Evolutionary conservation across 139 green algal genomes (phyloP).

Genomic region (Chlorella sp.): DNA sequence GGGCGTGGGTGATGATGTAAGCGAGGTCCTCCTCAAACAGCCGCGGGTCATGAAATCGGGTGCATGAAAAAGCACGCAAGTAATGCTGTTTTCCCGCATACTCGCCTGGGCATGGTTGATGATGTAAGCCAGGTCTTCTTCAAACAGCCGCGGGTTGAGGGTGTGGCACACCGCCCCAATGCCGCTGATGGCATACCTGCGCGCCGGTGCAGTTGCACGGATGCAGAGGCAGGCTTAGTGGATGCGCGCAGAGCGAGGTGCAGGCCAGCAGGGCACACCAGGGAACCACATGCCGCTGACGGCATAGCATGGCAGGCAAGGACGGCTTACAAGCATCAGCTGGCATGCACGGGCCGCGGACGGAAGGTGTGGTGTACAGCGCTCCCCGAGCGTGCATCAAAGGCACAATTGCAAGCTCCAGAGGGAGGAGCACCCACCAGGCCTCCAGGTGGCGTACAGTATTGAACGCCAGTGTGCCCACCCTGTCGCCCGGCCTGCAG

Average conservation of each 20-base stretch:
- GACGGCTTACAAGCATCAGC: too few species aligned
- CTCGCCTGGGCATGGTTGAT: slow-evolving; percentile 42
- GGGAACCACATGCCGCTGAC: not conserved
- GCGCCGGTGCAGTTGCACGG: not conserved
- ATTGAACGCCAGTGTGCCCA: slow-evolving; percentile 87
- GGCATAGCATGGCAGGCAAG: not conserved
- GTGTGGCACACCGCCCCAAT: slow-evolving; percentile 75
- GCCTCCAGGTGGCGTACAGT: slow-evolving; percentile 71
- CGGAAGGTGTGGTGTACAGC: too few species aligned
- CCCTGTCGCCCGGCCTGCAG: slow-evolving; percentile 51
- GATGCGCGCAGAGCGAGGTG: not conserved
- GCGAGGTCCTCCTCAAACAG: slow-evolving; percentile 62
- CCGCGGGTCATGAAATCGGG: too few species aligned
- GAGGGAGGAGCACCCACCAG: too few species aligned
- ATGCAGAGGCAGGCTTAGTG: not conserved
- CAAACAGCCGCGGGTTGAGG: slow-evolving; percentile 68
- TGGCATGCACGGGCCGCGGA: too few species aligned
- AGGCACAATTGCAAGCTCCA: too few species aligned
- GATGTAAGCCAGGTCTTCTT: slow-evolving; percentile 70
- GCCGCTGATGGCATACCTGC: slow-evolving; percentile 76
- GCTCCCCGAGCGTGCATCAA: not conserved
- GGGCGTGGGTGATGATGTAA: slow-evolving; percentile 64
- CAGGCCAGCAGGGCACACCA: too few species aligned
- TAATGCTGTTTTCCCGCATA: too few species aligned
- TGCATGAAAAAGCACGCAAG: too few species aligned